Evolutionary conservation across 805 yeast species (phyloP), one percentile per base, ranked within the genome.

Genomic region (Candida tammaniensis): DNA sequence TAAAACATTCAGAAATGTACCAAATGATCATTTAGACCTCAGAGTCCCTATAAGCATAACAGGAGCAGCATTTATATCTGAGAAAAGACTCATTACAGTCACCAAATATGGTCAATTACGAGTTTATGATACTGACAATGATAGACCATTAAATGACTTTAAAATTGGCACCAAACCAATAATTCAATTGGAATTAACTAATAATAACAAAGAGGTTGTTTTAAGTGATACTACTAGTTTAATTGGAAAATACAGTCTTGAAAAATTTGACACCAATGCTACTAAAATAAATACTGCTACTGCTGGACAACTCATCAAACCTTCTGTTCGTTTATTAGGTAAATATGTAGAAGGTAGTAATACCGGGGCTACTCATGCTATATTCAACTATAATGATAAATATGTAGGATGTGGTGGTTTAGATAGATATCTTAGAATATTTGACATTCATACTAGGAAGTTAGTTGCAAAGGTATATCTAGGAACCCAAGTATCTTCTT

Each of bases 401-500:
- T 52, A 82, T 18, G 50, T 89, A 6, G 79, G 80, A 2, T 70
- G 86, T 13, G 97, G 95, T 27, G 95, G 96, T 0, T 70, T 89
- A 15, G 98, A 93, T 52, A 72, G 96, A 49, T 91, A 87, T 49
- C 68, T 86, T 17, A 73, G 96, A 39, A 86, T 85, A 3, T 91
- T 75, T 57, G 82, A 87, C 40, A 53, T 78, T 4, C 61, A 61
- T 2, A 59, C 78, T 1, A 70, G 94, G 33, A 74, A 75, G 27
- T 64, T 77, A 31, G 58, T 77, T 7, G 87, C 78, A 6, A 87
- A 87, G 51, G 83, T 86, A 4, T 91, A 75, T 48, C 50, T 82
- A 17, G 95, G 94, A 2, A 75, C 86, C 4, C 87, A 85, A 52
- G 69, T 86, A 12, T 70, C 73, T 16, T 61, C 67, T 18, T 71